Base-by-base conservation (phyloP, 2,329 filamentous ascomycete species). In the Neophaeococcomyces mojaviensis region DNA sequence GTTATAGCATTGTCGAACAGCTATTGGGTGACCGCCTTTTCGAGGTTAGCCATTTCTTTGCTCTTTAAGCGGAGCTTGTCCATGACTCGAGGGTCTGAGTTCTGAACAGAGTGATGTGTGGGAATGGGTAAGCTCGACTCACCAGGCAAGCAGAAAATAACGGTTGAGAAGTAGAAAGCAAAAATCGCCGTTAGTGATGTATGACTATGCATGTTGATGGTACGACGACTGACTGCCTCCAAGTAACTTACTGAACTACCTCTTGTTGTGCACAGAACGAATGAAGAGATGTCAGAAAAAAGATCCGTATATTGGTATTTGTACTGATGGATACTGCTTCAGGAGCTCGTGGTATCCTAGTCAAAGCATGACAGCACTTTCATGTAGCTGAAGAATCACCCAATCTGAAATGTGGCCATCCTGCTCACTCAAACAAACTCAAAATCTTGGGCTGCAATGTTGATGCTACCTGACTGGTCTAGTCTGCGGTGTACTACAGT, bases 61-160 rank as follows among this genome's bases (percentile, higher is more conserved):
- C 16, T 24, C 16, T 8, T 4, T 4, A 22, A 10, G 16, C 3
- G 16, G 13, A 18, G 16, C 13, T n/a, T 35, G 32, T 7, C 32
- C 5, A 28, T 22, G 16, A 33, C 24, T 20, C 3, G n/a, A 31
- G 7, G 24, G 10, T 3, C 10, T 4, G 15, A 18, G 26, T 15
- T 16, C 10, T 4, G 15, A 18, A 28, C 9, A 16, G 13, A 16
- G 22, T 13, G 31, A 16, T 31, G 6, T 12, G 24, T 35, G 16
- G 28, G n/a, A 16, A 32, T 20, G 31, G n/a, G 22, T 5, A 4
- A 4, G 8, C 16, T 7, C 22, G 31, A 35, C 40, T 16, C 34
- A 43, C 40, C 40, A 34, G 40, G 40, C 24, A 43, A 24, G 18
- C n/a, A 43, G 24, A 24, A 19, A 19, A 33, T 30, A 19, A 43